These are phyloP conservation scores for Citrus glauca DNA, from an alignment of 345 rosid species.

Conservation along the genomic window DNA sequence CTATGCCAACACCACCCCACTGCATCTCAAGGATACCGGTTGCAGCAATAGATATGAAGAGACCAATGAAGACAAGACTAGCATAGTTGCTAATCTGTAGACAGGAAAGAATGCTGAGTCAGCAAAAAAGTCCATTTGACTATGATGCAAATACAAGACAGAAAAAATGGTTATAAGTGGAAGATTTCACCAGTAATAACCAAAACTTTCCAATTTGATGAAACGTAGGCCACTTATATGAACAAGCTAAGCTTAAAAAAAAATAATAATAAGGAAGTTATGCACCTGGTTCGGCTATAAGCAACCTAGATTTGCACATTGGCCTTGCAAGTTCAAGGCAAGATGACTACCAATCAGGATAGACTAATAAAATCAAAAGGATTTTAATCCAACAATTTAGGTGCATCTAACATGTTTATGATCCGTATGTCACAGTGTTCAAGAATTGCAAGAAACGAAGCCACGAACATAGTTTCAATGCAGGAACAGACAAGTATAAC, in stretches of 20 bases:
- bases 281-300: neutral
- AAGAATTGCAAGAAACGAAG: neutral
- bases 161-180: neutral
- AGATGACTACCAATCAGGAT: neutral
- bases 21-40: constrained; percentile 97
- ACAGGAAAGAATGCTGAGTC: neutral
- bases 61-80: constrained; percentile 75
- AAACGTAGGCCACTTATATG: neutral
- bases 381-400: neutral
- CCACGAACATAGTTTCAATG: neutral
- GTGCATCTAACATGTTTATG: neutral
- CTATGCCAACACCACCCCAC: constrained; percentile 96
- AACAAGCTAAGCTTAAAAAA: neutral
- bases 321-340: neutral
- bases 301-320: neutral
- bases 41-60: constrained; percentile 90
- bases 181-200: neutral
- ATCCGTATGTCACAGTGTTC: neutral
- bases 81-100: constrained; percentile 95
- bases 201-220: neutral
- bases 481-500: neutral
- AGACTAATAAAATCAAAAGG: neutral
- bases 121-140: neutral
- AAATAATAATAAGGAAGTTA: neutral
- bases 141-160: neutral